These are phyloP conservation scores for Colletotrichum kahawae DNA, from an alignment of 2,329 filamentous ascomycete species.

Conservation along the genomic window DNA sequence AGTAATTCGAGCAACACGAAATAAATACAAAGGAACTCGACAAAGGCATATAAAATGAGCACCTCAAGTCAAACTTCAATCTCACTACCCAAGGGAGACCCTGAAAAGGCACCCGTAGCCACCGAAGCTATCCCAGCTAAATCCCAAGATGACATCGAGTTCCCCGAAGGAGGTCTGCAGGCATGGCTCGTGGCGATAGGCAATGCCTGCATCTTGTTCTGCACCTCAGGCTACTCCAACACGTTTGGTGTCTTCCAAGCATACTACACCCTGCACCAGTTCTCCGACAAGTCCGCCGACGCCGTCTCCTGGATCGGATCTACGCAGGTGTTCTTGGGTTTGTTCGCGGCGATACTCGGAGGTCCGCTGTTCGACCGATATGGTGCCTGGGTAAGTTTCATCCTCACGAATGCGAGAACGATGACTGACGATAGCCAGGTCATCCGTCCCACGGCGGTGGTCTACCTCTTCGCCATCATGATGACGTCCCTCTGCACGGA, in stretches of 20 bases:
- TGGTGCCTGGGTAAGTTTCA: slow-evolving; percentile 36
- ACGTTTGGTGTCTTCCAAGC: slow-evolving; percentile 50
- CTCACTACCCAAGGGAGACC: neutral
- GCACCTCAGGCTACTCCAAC: slow-evolving; percentile 45
- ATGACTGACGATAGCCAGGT: neutral
- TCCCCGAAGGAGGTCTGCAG: slow-evolving; percentile 36
- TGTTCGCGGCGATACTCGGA: slow-evolving; percentile 36
- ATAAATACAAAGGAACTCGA: accelerated
- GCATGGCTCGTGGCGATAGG: slow-evolving; percentile 46
- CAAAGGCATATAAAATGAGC: neutral
- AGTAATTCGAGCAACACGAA: accelerated
- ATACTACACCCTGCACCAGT: slow-evolving; percentile 44
- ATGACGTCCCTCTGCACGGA: slow-evolving; percentile 46
- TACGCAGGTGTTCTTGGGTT: slow-evolving; percentile 37
- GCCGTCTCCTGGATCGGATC: slow-evolving; percentile 50
- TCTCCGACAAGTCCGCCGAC: slow-evolving; percentile 32
- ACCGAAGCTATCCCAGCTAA: neutral
- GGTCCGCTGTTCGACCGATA: slow-evolving; percentile 48
- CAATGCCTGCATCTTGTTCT: slow-evolving; percentile 40
- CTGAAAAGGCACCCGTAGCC: neutral
- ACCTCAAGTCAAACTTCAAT: neutral
- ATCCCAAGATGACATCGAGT: neutral
- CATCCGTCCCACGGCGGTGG: slow-evolving; percentile 8
- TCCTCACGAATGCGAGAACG: neutral
- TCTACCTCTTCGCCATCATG: slow-evolving; percentile 44